phyloP scores from a whole-genome alignment of 306 rosid species.

The cucumber (Cucumis sativus) region DNA sequence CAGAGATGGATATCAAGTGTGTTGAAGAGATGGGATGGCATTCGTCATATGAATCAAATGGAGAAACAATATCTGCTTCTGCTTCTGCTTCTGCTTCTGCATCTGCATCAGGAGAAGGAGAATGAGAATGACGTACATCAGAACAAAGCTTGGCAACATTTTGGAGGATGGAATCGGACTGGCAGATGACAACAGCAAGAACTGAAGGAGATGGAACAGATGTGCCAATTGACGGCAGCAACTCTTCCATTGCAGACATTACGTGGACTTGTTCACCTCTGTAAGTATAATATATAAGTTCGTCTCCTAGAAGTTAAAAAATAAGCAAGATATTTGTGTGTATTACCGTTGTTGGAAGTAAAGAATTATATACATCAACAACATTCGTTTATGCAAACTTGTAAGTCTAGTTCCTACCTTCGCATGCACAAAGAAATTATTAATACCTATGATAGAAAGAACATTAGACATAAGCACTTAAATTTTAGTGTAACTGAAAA shows the following conservation, averaged over 20 bases:
- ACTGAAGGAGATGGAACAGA: constrained; percentile 79
- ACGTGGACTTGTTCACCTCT: constrained; percentile 78
- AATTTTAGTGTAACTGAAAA: neutral
- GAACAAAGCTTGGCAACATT: constrained; percentile 48
- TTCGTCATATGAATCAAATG: constrained; percentile 70
- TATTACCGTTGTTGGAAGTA: neutral
- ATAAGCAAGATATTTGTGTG: constrained; percentile 2
- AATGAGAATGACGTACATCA: constrained; percentile 54
- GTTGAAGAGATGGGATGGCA: constrained; percentile 46
- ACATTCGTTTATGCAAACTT: no score
- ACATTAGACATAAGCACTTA: neutral
- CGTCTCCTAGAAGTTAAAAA: constrained; percentile 13
- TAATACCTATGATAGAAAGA: no score
- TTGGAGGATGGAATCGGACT: constrained; percentile 66
- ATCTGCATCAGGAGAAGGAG: constrained; percentile 10
- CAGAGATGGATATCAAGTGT: constrained; percentile 76
- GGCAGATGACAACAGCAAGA: constrained; percentile 59
- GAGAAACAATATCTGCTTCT: constrained; percentile 58
- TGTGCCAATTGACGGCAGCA: constrained; percentile 90
- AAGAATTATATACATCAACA: neutral
- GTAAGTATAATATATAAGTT: constrained; percentile 24
- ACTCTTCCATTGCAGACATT: constrained; percentile 82
- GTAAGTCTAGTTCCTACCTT: no score
- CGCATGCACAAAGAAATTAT: no score
- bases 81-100: constrained; percentile 37